Percentiles rank a stretch among this genome's conserved stretches.
These are phyloP conservation scores for Fusarium sarcochroum DNA, from an alignment of 2,329 filamentous ascomycete genomes.

Conservation along the genomic window DNA sequence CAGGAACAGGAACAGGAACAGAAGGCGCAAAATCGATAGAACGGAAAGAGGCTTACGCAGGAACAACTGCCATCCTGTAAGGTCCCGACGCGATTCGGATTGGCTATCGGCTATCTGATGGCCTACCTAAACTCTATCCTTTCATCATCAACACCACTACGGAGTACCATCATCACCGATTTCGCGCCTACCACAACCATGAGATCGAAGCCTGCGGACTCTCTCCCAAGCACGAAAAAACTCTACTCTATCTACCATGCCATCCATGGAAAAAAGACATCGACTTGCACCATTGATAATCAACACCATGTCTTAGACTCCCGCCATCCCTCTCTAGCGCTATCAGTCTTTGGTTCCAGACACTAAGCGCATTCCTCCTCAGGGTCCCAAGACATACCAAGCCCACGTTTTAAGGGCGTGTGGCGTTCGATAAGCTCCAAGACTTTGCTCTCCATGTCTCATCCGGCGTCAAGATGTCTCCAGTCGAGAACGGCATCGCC, in stretches of 20 bases:
- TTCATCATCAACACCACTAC: conserved; percentile 5
- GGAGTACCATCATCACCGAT: too few species aligned
- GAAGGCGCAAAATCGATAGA: conserved; percentile 16
- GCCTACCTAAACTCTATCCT: conserved; percentile 6
- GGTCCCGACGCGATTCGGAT: conserved; percentile 6
- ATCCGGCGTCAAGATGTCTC: conserved; percentile 17
- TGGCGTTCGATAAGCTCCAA: conserved; percentile 24
- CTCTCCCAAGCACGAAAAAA: not conserved
- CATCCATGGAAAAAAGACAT: not conserved
- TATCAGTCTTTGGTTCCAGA: conserved; percentile 21
- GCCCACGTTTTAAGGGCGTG: conserved; percentile 36
- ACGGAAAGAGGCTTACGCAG: conserved; percentile 36
- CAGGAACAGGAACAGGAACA: conserved; percentile 1
- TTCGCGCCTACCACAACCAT: conserved; percentile 5
- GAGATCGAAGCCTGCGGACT: conserved; percentile 3
- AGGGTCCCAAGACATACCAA: conserved; percentile 34
- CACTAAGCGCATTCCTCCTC: conserved; percentile 39
- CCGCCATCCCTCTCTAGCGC: conserved; percentile 15
- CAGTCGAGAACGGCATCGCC: conserved; percentile 30
- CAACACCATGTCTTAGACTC: conserved; percentile 17
- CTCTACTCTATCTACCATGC: not conserved
- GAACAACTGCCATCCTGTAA: conserved; percentile 23
- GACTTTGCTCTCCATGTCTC: conserved; percentile 5
- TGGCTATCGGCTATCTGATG: not conserved
- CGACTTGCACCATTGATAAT: not conserved